Base-by-base conservation (phyloP, 495 filamentous ascomycete genomes). In the Eremomyces bilateralis region DNA sequence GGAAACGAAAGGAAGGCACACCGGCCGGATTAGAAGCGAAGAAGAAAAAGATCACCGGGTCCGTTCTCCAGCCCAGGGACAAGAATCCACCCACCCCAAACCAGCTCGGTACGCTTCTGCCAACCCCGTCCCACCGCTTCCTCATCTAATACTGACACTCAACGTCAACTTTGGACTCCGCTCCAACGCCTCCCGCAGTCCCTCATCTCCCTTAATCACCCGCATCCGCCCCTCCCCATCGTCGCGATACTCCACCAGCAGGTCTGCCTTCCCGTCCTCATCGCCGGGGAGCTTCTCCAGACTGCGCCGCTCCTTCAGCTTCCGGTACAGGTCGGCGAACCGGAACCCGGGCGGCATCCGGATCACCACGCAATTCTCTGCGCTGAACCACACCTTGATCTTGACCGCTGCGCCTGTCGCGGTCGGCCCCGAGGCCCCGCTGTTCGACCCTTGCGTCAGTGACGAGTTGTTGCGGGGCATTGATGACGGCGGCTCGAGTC, bases 341-440 rank as follows among this genome's bases (percentile, higher is more conserved):
- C 60, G 67, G 43, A 91, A 77, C 28, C 85, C 74, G 3, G 61
- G 64, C 2, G 85, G 80, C 25, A 95, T 75, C 29, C 83, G 73
- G 46, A 97, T 83, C 28, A 84, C 76, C 44, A 93, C 83, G 39
- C 83, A 64, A 42, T 94, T 84, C 44, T 88, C 78, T 42, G 78
- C 69, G 59, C 80, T 90, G 55, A 76, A 84, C 46, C 51, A 56
- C 24, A 94, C 73, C 57, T 97, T 97, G 50, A 97, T 78, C 53
- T 93, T 95, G 57, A 92, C 70, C 59, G 49, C 17, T 35, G 38
- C 31, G 41, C 39, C 37, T 27, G 48, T 53, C 22, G 59, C 51
- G 17, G 30, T 16, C 8, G 30, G 10, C 6, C 8, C 15, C 10
- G 30, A 8, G 16, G 10, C 33, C 11, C 17, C 8, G 35, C 49